Evolutionary conservation across 2,329 filamentous ascomycete genomes (phyloP).

Genomic region (Aspergillus japonicus): DNA sequence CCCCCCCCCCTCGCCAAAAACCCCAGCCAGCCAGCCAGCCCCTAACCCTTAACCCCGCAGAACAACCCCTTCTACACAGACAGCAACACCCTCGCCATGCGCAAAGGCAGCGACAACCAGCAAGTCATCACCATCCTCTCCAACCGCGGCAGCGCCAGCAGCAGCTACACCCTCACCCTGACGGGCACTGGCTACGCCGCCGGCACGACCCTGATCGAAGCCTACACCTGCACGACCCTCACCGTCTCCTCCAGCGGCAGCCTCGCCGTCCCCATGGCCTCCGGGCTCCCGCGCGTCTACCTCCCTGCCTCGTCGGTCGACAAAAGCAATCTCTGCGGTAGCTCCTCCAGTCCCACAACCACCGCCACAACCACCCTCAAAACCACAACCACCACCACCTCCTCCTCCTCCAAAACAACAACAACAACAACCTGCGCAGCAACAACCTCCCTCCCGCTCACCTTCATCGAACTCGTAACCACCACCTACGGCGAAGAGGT

Average conservation of each 20-base stretch:
- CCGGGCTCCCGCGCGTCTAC: conserved; percentile 44
- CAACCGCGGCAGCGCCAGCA: conserved; percentile 36
- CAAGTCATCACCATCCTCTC: conserved; percentile 45
- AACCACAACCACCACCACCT: conserved; percentile 5
- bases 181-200: conserved; percentile 23
- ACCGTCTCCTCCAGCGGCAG: conserved; percentile 46
- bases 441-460: conserved; percentile 51
- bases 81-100: conserved; percentile 45
- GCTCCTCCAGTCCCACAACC: conserved; percentile 3
- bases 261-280: conserved; percentile 45
- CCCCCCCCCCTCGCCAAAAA: no score
- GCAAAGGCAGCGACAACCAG: conserved; percentile 42
- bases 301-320: conserved; percentile 17
- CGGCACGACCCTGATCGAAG: conserved; percentile 27
- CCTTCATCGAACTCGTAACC: conserved; percentile 59
- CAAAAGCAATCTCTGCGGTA: conserved; percentile 15
- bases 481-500: conserved; percentile 64
- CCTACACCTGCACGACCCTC: conserved; percentile 42
- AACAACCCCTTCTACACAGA: conserved; percentile 47
- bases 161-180: conserved; percentile 28
- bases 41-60: conserved; percentile 12
- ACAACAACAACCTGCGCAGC: conserved; percentile 18
- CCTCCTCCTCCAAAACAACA: conserved; percentile 2
- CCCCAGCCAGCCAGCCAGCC: not conserved
- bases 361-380: not conserved